Base-by-base conservation (phyloP, 23 red algal species). In the Pyropia yezoensis region DNA sequence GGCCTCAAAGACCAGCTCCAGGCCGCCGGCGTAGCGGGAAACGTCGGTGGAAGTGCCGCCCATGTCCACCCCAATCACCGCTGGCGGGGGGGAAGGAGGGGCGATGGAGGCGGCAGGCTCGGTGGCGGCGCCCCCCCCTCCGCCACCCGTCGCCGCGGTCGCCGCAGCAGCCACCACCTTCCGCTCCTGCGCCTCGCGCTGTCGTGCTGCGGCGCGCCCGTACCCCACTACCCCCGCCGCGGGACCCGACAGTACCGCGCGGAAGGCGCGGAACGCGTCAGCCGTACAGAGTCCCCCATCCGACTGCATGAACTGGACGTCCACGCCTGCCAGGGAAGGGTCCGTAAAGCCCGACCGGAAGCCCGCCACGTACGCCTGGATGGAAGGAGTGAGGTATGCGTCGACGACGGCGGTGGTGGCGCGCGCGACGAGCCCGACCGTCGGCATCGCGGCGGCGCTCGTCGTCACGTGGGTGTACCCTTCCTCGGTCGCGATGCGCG, bases 51-150 rank as follows among this genome's bases (percentile, higher is more conserved):
- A 90, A 9, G 94, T 98, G 49, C 94, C 94, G 67, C 94, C 94
- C 94, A 98, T 98, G 67, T 98, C 94, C 61, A 98, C 87, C 16
- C 85, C 94, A 25, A 98, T 91, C 2, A 98, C 81, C 33, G 94
- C 75, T 11, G 28, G 68, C 16, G 69, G 58, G 22, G 20, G 18
- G 11, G 18, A 1, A 22, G 30, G 30, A 6, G 30, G 30, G 3
- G 6, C 30, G 30, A 33, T n/a, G n/a, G n/a, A n/a, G n/a, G n/a
- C n/a, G n/a, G n/a, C n/a, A n/a, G n/a, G n/a, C n/a, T n/a, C 39
- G 39, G 39, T 13, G 39, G 39, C 39, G 39, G 49, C 61, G 6
- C 2, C 19, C 14, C 17, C 56, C 14, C 39, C 57, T 23, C 9
- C 4, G 16, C 54, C 50, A 20, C 32, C 18, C 4, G 74, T 18